These are phyloP conservation scores for Ceratobasidium sp. DNA, from an alignment of 1,284 basidiomycete genomes.

Conservation along the genomic window DNA sequence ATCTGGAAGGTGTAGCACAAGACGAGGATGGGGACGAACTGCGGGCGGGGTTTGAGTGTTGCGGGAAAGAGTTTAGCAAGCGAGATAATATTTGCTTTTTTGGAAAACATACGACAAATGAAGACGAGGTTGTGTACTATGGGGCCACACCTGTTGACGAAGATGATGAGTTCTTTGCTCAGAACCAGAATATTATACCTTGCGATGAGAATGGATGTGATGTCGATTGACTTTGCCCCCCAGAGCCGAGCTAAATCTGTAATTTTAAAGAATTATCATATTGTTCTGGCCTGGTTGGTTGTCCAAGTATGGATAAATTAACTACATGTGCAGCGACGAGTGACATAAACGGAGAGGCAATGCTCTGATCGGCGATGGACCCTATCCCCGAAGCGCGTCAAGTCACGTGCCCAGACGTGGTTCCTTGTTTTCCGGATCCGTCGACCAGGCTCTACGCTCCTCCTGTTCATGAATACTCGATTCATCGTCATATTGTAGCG, in stretches of 20 bases:
- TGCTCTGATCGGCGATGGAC: not conserved
- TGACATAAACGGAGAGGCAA: no score
- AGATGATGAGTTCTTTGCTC: conserved; percentile 6
- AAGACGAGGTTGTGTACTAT: not conserved
- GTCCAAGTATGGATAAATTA: no score
- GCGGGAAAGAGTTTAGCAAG: conserved; percentile 1
- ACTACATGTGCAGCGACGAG: no score
- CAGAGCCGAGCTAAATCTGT: no score
- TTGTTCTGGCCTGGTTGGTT: no score
- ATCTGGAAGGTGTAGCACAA: not conserved
- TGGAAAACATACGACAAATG: not conserved
- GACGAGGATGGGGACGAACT: not conserved
- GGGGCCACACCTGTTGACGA: not conserved
- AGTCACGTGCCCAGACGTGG: not conserved
- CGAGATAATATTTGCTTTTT: not conserved
- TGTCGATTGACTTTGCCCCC: not conserved
- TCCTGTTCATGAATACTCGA: not conserved
- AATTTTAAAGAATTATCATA: no score
- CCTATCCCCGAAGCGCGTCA: not conserved
- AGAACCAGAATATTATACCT: not conserved
- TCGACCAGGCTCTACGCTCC: not conserved
- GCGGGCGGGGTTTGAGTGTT: not conserved
- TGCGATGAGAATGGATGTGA: conserved; percentile 1
- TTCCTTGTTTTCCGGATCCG: not conserved
- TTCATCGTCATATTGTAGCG: not conserved